These are phyloP conservation scores for Tubosaeta brunneosetosa DNA, from an alignment of 768 basidiomycete species.

Conservation along the genomic window DNA sequence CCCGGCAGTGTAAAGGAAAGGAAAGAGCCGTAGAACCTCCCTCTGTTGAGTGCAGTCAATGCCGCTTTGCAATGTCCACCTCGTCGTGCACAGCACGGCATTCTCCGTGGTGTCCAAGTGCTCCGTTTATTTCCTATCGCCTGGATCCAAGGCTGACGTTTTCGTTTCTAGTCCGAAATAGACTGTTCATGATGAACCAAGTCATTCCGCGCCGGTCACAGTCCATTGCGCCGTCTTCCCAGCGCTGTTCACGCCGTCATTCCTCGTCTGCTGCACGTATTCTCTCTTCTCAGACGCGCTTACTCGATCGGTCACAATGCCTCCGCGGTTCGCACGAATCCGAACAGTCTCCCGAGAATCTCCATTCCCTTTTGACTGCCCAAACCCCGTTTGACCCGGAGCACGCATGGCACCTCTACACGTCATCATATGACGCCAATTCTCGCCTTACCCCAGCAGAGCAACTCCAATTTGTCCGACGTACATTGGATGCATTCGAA, in stretches of 20 bases:
- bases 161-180: constrained; percentile 28
- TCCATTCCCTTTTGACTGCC: constrained; percentile 19
- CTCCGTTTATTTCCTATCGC: constrained; percentile 4
- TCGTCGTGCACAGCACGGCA: constrained; percentile 47
- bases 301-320: constrained; percentile 6
- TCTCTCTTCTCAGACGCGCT: constrained; percentile 12
- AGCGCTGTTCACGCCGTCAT: constrained; percentile 22
- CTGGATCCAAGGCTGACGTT: constrained; percentile 5
- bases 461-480: constrained; percentile 27
- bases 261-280: constrained; percentile 16
- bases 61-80: constrained; percentile 28
- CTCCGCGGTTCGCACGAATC: constrained; percentile 2
- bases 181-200: constrained; percentile 36
- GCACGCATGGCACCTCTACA: constrained; percentile 39
- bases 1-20: constrained; percentile 52
- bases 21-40: constrained; percentile 36
- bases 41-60: constrained; percentile 29
- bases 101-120: constrained; percentile 48
- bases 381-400: constrained; percentile 31
- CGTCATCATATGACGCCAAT: constrained; percentile 11
- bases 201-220: constrained; percentile 25
- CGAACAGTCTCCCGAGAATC: constrained; percentile 5
- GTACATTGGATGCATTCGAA: constrained; percentile 14
- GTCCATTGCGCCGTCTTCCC: constrained; percentile 8
- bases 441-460: constrained; percentile 18